Percentiles rank a stretch among this genome's conserved stretches.
Conservation (phyloP, 768 basidiomycete genomes). For the Hemileccinum rubropunctum region DNA sequence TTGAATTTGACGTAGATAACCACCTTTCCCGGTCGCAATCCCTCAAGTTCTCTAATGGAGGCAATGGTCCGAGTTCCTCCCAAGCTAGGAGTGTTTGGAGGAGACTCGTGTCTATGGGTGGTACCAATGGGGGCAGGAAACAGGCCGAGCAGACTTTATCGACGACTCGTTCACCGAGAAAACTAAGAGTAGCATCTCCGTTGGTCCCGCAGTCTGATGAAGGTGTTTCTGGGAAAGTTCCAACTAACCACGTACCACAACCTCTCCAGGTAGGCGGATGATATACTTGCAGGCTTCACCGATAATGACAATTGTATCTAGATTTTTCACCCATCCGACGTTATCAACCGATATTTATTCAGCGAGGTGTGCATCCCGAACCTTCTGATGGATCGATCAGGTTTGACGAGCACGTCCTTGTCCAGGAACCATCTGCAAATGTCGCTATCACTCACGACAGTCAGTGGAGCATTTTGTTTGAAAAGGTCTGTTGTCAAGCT, state of each 20-base stretch:
- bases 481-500: background rate
- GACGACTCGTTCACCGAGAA: background rate
- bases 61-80: background rate
- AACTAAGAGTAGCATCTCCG: background rate
- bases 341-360: constrained; percentile 13
- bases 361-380: background rate
- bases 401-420: background rate
- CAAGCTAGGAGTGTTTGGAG: background rate
- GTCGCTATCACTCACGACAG: constrained; percentile 14
- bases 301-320: background rate
- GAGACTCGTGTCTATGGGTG: background rate
- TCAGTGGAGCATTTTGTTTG: constrained; percentile 11
- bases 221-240: background rate
- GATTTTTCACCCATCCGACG: constrained; percentile 14
- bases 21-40: background rate
- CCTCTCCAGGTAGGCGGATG: background rate
- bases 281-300: background rate
- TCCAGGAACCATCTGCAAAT: constrained; percentile 8
- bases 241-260: constrained; percentile 2
- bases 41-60: background rate
- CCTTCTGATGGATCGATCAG: no score
- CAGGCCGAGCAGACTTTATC: background rate
- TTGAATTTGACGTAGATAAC: background rate
- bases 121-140: background rate
- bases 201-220: background rate